Conservation (phyloP, 2,329 filamentous ascomycete species). For the Botryotinia narcissicola region DNA sequence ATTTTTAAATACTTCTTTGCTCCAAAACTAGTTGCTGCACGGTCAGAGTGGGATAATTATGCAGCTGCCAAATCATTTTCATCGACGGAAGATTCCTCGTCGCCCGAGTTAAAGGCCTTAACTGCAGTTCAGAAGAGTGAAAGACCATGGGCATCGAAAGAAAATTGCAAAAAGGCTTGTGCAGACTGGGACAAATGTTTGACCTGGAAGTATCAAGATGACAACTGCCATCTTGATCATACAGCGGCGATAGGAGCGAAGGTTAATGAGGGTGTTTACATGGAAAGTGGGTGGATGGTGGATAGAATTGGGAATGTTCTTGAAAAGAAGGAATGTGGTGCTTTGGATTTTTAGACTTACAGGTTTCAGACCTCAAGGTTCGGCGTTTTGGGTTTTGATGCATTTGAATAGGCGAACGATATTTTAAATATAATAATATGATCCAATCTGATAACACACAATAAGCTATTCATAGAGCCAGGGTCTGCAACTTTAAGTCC, state of each 20-base stretch:
- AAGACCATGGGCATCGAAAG: conserved; percentile 23
- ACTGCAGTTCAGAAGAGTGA: conserved; percentile 5
- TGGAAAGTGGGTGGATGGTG: conserved; percentile 28
- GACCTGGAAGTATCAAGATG: conserved; percentile 27
- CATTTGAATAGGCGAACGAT: background rate
- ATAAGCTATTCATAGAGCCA: background rate
- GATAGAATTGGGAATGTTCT: conserved; percentile 23
- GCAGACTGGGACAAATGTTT: conserved; percentile 24
- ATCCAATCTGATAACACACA: background rate
- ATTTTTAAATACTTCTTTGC: conserved; percentile 19
- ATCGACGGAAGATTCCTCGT: background rate
- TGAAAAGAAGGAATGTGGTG: conserved; percentile 18
- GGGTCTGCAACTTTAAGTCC: background rate
- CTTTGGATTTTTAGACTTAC: conserved; percentile 14
- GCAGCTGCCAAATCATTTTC: conserved; percentile 22
- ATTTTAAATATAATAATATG: background rate
- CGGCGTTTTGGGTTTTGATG: background rate
- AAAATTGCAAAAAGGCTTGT: conserved; percentile 23
- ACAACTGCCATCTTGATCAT: conserved; percentile 22
- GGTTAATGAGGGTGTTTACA: conserved; percentile 21
- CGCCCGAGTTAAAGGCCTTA: background rate
- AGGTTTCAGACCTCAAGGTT: background rate
- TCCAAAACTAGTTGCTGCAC: background rate
- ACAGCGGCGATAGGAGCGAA: conserved; percentile 21
- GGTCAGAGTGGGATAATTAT: conserved; percentile 25